Evolutionary conservation across 176 grass and related monocot genomes (phyloP).

Genomic region (Elymus sibiricus): DNA sequence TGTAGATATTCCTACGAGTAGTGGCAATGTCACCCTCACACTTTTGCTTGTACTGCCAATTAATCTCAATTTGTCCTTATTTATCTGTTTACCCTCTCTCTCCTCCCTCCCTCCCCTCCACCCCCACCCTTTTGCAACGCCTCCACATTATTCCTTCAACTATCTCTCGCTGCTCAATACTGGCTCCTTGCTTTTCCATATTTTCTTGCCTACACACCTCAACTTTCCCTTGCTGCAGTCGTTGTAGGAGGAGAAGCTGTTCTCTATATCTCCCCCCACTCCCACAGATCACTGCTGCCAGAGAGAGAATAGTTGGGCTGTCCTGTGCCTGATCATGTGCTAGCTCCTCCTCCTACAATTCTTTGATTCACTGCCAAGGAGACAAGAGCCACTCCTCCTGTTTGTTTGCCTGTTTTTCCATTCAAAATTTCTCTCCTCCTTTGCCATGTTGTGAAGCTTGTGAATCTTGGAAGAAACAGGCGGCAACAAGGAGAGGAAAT

Average conservation of each 20-base stretch:
- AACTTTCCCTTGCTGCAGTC: slow-evolving; percentile 54
- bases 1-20: slow-evolving; percentile 60
- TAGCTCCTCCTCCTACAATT: slow-evolving; percentile 29
- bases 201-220: slow-evolving; percentile 31
- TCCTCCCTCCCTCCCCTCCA: background rate
- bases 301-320: slow-evolving; percentile 31
- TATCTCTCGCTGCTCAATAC: slow-evolving; percentile 34
- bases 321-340: slow-evolving; percentile 46
- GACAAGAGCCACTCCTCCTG: slow-evolving; percentile 25
- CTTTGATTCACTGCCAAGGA: slow-evolving; percentile 32
- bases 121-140: slow-evolving; percentile 36
- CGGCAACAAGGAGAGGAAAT: background rate
- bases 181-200: slow-evolving; percentile 34
- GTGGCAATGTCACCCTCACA: slow-evolving; percentile 66
- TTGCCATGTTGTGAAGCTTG: slow-evolving; percentile 24
- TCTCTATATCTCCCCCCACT: slow-evolving; percentile 1
- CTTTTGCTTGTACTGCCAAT: slow-evolving; percentile 66
- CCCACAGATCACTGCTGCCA: slow-evolving; percentile 25
- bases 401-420: slow-evolving; percentile 1
- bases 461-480: slow-evolving; percentile 35
- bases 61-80: slow-evolving; percentile 60
- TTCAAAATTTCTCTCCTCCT: background rate
- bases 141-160: slow-evolving; percentile 51
- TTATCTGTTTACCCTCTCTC: slow-evolving; percentile 49
- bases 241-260: slow-evolving; percentile 19